These are phyloP conservation scores for Pichia sp. DNA, from an alignment of 1,139 yeast genomes.

Conservation along the genomic window DNA sequence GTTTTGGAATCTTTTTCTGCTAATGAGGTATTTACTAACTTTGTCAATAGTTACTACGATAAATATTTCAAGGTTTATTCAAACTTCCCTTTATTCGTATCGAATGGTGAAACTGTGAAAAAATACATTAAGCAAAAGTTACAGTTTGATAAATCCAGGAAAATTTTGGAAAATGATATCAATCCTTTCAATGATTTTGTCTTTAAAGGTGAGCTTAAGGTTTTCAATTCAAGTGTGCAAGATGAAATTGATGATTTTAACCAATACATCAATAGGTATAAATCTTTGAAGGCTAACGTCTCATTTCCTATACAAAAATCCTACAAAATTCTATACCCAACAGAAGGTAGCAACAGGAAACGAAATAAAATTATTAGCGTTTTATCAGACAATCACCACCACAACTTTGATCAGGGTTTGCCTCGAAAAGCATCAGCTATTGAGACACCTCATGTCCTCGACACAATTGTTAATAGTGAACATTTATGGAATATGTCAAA, in stretches of 20 bases:
- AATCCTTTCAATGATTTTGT: conserved; percentile 43
- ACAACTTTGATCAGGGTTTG: background rate
- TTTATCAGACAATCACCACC: conserved; percentile 10
- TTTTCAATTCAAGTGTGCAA: conserved; percentile 50
- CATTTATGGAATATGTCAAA: too few relatives aligned
- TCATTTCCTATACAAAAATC: conserved; percentile 23
- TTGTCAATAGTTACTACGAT: background rate
- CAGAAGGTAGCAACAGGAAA: conserved; percentile 67
- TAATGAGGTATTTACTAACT: conserved; percentile 1
- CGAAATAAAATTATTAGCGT: conserved; percentile 46
- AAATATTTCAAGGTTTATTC: background rate
- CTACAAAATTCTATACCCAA: conserved; percentile 53
- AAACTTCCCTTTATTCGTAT: conserved; percentile 3
- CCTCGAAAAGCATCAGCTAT: background rate
- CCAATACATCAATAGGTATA: conserved; percentile 48
- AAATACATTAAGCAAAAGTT: conserved; percentile 2
- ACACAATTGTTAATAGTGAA: too few relatives aligned
- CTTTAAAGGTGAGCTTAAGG: conserved; percentile 45
- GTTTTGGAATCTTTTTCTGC: background rate
- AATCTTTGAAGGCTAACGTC: conserved; percentile 39
- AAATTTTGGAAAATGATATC: conserved; percentile 45
- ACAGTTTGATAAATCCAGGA: conserved; percentile 7
- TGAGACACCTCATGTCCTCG: too few relatives aligned
- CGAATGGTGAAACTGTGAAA: conserved; percentile 1
- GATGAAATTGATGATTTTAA: conserved; percentile 60